Conservation (phyloP, 2,329 filamentous ascomycete genomes). For the Monosporascus cannonballus region DNA sequence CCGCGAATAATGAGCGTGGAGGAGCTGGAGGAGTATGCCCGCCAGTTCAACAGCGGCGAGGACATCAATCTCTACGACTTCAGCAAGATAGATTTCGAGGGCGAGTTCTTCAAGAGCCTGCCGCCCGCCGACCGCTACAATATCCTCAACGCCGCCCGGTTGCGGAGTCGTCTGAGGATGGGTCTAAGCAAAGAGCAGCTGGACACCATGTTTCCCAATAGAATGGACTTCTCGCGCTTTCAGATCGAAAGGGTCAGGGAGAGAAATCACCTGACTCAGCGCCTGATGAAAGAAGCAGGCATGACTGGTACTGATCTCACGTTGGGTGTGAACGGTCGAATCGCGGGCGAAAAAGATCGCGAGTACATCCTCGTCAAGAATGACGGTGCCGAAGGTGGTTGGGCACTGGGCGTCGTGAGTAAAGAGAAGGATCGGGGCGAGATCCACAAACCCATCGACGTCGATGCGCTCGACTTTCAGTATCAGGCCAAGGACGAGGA, state of each 20-base stretch:
- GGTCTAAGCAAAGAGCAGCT: conserved; percentile 94
- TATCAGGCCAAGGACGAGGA: conserved; percentile 51
- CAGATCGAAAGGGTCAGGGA: conserved; percentile 93
- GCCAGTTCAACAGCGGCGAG: conserved; percentile 86
- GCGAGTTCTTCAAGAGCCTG: conserved; percentile 88
- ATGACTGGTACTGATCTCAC: conserved; percentile 75
- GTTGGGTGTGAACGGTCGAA: conserved; percentile 57
- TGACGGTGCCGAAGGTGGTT: conserved; percentile 88
- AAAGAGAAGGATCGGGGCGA: conserved; percentile 75
- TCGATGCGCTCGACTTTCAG: conserved; percentile 62
- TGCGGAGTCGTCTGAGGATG: conserved; percentile 88
- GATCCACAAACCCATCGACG: conserved; percentile 83
- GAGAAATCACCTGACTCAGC: conserved; percentile 88
- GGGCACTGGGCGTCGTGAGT: conserved; percentile 90
- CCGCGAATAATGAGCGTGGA: conserved; percentile 94
- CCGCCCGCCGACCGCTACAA: conserved; percentile 92
- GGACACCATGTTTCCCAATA: conserved; percentile 92
- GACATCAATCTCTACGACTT: conserved; percentile 93
- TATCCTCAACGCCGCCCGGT: conserved; percentile 86
- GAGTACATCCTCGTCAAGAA: conserved; percentile 98
- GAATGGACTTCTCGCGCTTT: conserved; percentile 95
- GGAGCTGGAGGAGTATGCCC: conserved; percentile 88
- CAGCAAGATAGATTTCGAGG: conserved; percentile 96
- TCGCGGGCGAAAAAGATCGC: conserved; percentile 79
- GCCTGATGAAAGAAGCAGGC: conserved; percentile 88